A percentile compares a stretch with the other conserved stretches of the same genome.
Conservation (phyloP, 768 basidiomycete species). For the Rhodotorula taiwanensis region DNA sequence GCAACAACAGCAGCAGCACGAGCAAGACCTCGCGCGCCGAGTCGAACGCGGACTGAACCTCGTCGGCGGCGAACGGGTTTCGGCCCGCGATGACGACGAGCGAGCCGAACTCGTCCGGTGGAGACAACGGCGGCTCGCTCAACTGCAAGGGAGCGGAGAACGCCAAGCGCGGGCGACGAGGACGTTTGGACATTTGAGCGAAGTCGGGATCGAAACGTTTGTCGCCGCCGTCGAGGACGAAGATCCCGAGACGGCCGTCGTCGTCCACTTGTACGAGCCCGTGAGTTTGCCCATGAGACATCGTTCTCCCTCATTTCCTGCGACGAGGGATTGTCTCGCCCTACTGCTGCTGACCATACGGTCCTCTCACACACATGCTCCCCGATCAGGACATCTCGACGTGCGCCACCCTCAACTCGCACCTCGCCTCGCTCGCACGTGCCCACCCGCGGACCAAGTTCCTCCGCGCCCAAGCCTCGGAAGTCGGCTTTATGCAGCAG, state of each 20-base stretch:
- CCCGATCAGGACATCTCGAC: constrained; percentile 33
- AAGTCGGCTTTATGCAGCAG: constrained; percentile 38
- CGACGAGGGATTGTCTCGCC: neutral
- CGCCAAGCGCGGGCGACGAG: neutral
- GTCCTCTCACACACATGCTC: too few species aligned
- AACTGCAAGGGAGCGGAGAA: constrained; percentile 17
- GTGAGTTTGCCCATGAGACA: too few species aligned
- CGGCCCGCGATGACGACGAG: constrained; percentile 33
- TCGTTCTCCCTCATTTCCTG: too few species aligned
- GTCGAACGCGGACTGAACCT: too few species aligned
- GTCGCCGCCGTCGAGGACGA: constrained; percentile 39
- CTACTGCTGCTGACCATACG: too few species aligned
- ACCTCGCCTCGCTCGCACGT: constrained; percentile 38
- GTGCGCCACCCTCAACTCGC: constrained; percentile 36
- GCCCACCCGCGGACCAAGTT: constrained; percentile 39
- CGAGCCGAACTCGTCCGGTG: constrained; percentile 18
- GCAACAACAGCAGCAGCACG: neutral
- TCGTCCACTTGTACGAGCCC: constrained; percentile 39
- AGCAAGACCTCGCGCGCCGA: too few species aligned
- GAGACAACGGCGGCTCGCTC: constrained; percentile 22
- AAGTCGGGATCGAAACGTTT: constrained; percentile 37
- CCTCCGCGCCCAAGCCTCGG: constrained; percentile 32
- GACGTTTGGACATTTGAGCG: constrained; percentile 40
- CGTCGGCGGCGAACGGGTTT: too few species aligned
- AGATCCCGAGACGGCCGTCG: constrained; percentile 25